These are phyloP conservation scores for Emericellopsis terricola DNA, from an alignment of 495 filamentous ascomycete genomes.

Conservation along the genomic window DNA sequence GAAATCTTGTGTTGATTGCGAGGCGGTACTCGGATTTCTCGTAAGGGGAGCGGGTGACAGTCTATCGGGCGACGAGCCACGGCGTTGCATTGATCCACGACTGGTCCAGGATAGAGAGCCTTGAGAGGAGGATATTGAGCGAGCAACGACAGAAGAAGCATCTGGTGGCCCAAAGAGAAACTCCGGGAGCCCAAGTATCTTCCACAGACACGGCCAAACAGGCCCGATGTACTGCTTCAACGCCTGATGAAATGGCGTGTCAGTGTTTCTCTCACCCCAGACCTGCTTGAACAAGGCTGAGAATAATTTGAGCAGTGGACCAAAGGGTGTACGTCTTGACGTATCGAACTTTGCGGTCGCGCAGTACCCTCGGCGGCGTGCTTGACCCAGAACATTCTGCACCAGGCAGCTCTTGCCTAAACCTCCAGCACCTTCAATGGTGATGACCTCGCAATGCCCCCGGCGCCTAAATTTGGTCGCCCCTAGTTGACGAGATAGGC, in stretches of 20 bases:
- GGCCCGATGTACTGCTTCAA: conserved; percentile 55
- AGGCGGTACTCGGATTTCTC: not conserved
- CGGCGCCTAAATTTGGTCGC: conserved; percentile 43
- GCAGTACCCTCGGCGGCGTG: conserved; percentile 61
- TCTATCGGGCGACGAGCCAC: conserved; percentile 23
- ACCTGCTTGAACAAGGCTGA: conserved; percentile 78
- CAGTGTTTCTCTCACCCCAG: conserved; percentile 75
- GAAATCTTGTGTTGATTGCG: conserved; percentile 48
- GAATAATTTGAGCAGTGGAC: conserved; percentile 61
- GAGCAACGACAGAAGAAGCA: conserved; percentile 1
- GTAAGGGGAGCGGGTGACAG: conserved; percentile 9
- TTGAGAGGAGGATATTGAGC: conserved; percentile 9
- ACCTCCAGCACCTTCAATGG: conserved; percentile 57
- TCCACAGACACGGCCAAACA: conserved; percentile 62
- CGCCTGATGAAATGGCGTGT: conserved; percentile 61
- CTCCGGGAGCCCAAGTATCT: conserved; percentile 62
- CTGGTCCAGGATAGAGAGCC: conserved; percentile 5
- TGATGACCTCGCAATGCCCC: conserved; percentile 60
- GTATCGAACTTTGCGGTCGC: conserved; percentile 73
- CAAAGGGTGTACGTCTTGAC: conserved; percentile 65
- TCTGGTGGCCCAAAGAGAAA: conserved; percentile 36
- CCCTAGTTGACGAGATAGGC: conserved; percentile 23
- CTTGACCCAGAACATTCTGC: conserved; percentile 55
- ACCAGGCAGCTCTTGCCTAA: conserved; percentile 73
- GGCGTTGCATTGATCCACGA: conserved; percentile 12